phyloP scores from a whole-genome alignment of 768 basidiomycete genomes.

The Amanita subjunquillea region DNA sequence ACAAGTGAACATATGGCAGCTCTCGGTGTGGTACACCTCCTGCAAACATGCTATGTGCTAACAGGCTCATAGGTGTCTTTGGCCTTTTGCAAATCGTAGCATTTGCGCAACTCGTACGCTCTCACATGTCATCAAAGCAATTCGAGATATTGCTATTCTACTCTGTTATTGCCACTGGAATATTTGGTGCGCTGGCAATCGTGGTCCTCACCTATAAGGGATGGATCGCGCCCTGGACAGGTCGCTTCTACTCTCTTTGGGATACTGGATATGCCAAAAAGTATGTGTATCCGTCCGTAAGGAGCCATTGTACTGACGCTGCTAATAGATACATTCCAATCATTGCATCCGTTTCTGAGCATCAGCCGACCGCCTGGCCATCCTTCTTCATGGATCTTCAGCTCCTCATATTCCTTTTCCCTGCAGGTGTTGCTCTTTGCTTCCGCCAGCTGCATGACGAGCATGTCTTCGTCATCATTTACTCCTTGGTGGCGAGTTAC shows the following conservation, averaged over 20 bases:
- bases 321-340: conserved; percentile 78
- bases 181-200: conserved; percentile 65
- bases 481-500: conserved; percentile 91
- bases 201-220: conserved; percentile 83
- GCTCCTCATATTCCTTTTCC: conserved; percentile 96
- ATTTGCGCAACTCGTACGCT: conserved; percentile 81
- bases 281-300: conserved; percentile 30
- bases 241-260: conserved; percentile 98
- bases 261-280: conserved; percentile 99
- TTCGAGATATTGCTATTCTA: conserved; percentile 76
- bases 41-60: conserved; percentile 2
- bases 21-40: conserved; percentile 45
- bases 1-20: conserved; percentile 99
- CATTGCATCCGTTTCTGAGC: conserved; percentile 98
- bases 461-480: conserved; percentile 97
- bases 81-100: conserved; percentile 94
- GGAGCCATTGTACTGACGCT: conserved; percentile 6
- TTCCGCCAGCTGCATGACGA: conserved; percentile 94
- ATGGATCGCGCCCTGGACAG: conserved; percentile 99
- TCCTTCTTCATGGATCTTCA: conserved; percentile 99
- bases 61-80: conserved; percentile 61
- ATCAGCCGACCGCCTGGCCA: conserved; percentile 99
- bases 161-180: conserved; percentile 57
- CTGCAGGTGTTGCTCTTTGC: conserved; percentile 88
- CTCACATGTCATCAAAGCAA: conserved; percentile 84